phyloP scores from a whole-genome alignment of 257 asterid species.

The Craterostigma plantagineum region DNA sequence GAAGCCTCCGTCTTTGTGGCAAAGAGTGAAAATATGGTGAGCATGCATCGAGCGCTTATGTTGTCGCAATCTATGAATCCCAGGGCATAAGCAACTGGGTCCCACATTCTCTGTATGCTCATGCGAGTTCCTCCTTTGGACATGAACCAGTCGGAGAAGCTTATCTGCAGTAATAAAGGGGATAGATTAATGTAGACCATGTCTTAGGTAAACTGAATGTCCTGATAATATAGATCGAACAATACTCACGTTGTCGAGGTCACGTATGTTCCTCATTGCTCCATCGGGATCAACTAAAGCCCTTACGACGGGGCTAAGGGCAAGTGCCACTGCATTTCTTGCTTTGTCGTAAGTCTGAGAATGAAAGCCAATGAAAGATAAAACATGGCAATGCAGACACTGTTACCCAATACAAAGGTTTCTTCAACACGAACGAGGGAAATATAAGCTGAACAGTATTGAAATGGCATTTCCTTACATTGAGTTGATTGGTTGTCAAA shows the following conservation, averaged over 20 bases:
- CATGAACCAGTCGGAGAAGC: conserved; percentile 96
- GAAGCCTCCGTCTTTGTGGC: conserved; percentile 99
- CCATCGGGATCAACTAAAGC: conserved; percentile 98
- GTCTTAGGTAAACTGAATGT: neutral
- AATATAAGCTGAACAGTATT: too few species aligned
- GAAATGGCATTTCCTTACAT: too few species aligned
- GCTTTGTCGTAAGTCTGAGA: conserved; percentile 82
- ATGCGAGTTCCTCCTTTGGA: conserved; percentile 91
- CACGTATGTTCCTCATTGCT: conserved; percentile 63
- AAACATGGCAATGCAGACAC: too few species aligned
- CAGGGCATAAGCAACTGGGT: conserved; percentile 97
- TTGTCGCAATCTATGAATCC: conserved; percentile 97
- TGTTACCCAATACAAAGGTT: too few species aligned
- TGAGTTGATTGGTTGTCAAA: conserved; percentile 84
- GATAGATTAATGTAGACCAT: neutral
- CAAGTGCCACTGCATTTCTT: conserved; percentile 92
- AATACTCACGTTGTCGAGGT: conserved; percentile 57
- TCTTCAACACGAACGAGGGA: too few species aligned
- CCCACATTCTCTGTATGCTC: conserved; percentile 99
- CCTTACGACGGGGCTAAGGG: conserved; percentile 97
- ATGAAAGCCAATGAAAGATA: conserved; percentile 12
- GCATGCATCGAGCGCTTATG: conserved; percentile 99
- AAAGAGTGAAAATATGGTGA: conserved; percentile 85
- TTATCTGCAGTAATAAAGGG: conserved; percentile 28
- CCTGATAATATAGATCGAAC: conserved; percentile 6